Evolutionary conservation across 345 rosid genomes (phyloP), one percentile per base, ranked within the genome.

Genomic region (Camelina hispida): DNA sequence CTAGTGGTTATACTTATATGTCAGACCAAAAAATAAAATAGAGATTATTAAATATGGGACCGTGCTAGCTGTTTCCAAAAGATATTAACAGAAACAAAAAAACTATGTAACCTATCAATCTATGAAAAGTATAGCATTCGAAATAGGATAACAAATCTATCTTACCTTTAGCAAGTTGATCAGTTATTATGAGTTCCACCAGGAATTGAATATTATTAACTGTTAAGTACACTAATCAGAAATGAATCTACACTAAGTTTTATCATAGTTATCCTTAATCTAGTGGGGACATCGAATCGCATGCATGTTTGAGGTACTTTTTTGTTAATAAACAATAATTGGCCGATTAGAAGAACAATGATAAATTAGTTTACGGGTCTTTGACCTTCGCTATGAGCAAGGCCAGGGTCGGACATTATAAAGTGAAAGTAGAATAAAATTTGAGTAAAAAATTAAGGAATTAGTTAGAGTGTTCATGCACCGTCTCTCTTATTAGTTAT

Each of bases 121-220:
- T 55, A 66, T 43, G 25, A 30, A 72, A 51, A 23, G 23, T 72
- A 42, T 48, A 52, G 10, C 44, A n/a, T 10, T 58, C 23, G 42
- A 44, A 52, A 58, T 28, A 28, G 30, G 30, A 34, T 48, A 40
- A 60, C 28, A 59, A 48, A 52, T 30, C 18, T 50, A 9, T 20
- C 40, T 68, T 15, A 22, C 48, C 63, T 68, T 68, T 61, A 53
- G 68, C 79, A 69, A 76, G 30, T 76, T 76, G 79, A 61, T 76
- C 58, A 69, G 40, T 69, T 69, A 62, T 43, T 62, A 76, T 61
- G 53, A 32, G 20, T 61, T 44, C 69, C 64, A 69, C 65, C 32
- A 6, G 50, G 28, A 62, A 61, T 76, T 61, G 37, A 62, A 22
- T 53, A 76, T 43, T 52, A 53, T 5, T 34, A 68, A 69, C 64